A percentile compares a stretch with the other conserved stretches of the same genome.
Evolutionary conservation across 306 rosid genomes (phyloP).

Genomic region (Fagus sylvatica): DNA sequence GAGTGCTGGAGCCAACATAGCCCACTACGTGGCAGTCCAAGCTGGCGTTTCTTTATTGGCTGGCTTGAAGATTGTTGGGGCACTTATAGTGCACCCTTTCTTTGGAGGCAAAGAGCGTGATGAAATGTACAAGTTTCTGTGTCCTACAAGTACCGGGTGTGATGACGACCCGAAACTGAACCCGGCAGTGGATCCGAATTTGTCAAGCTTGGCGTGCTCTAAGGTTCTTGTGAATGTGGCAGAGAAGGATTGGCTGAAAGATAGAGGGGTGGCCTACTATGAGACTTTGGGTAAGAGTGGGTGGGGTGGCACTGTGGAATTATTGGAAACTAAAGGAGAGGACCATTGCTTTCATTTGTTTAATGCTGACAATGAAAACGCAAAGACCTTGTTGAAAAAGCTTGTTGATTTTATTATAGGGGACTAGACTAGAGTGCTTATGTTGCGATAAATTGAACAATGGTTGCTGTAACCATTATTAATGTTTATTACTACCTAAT

Average conservation of each 20-base stretch:
- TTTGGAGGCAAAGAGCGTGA: slow-evolving; percentile 19
- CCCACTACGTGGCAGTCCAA: slow-evolving; percentile 29
- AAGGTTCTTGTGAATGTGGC: slow-evolving; percentile 33
- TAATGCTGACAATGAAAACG: slow-evolving; percentile 3
- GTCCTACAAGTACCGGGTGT: slow-evolving; percentile 16
- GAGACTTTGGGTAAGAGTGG: slow-evolving; percentile 21
- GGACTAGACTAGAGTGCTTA: not conserved
- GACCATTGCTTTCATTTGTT: slow-evolving; percentile 30
- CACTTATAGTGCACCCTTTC: slow-evolving; percentile 21
- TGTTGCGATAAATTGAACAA: too few relatives aligned
- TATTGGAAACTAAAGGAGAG: slow-evolving; percentile 23
- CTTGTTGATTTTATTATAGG: slow-evolving; percentile 7
- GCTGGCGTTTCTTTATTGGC: slow-evolving; percentile 15
- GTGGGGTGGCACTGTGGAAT: slow-evolving; percentile 23
- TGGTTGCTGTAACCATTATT: too few relatives aligned
- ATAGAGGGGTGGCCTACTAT: slow-evolving; percentile 21
- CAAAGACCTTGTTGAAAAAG: not conserved
- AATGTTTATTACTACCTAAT: too few relatives aligned
- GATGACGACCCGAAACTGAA: slow-evolving; percentile 29
- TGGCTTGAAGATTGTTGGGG: slow-evolving; percentile 14
- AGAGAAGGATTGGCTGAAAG: slow-evolving; percentile 30
- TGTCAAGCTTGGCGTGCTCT: slow-evolving; percentile 10
- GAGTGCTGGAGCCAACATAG: slow-evolving; percentile 34
- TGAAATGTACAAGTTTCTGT: slow-evolving; percentile 19
- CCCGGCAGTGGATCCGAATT: slow-evolving; percentile 20